phyloP scores from a whole-genome alignment of 148 eudicot genomes.

The Chenopodium suecicum region DNA sequence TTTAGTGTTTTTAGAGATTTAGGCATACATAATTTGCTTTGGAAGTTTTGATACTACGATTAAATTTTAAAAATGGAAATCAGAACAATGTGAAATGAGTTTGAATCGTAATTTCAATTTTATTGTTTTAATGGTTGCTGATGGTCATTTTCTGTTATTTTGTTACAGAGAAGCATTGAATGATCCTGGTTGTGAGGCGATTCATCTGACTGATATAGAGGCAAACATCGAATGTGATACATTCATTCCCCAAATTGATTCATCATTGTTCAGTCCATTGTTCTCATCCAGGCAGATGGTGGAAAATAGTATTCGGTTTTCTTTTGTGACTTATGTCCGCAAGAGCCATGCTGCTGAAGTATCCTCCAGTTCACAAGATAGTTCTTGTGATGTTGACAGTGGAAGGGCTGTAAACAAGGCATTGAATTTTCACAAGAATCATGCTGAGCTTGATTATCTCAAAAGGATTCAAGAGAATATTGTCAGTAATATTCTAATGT shows the following conservation, averaged over 20 bases:
- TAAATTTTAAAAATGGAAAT: too few relatives aligned
- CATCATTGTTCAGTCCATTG: conserved; percentile 59
- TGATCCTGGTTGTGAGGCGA: conserved; percentile 75
- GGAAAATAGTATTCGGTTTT: conserved; percentile 54
- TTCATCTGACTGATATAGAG: conserved; percentile 77
- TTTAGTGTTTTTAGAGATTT: too few relatives aligned
- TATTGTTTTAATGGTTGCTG: neutral
- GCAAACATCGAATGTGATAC: conserved; percentile 68
- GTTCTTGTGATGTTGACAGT: neutral
- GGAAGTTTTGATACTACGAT: neutral
- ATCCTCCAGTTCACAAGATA: neutral
- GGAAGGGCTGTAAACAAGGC: neutral
- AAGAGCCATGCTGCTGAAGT: conserved; percentile 30
- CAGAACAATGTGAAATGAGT: neutral
- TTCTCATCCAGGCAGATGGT: conserved; percentile 54
- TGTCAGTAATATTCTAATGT: neutral
- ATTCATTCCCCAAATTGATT: conserved; percentile 65
- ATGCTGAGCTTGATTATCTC: conserved; percentile 7
- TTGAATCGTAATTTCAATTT: neutral
- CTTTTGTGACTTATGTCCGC: conserved; percentile 71
- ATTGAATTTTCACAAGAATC: neutral
- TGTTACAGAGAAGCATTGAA: conserved; percentile 72
- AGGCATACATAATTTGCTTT: too few relatives aligned
- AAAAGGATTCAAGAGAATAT: conserved; percentile 13
- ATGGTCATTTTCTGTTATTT: conserved; percentile 10